Evolutionary conservation across 257 asterid genomes (phyloP), one percentile per base, ranked within the genome.

Genomic region (Jasminum sambac): DNA sequence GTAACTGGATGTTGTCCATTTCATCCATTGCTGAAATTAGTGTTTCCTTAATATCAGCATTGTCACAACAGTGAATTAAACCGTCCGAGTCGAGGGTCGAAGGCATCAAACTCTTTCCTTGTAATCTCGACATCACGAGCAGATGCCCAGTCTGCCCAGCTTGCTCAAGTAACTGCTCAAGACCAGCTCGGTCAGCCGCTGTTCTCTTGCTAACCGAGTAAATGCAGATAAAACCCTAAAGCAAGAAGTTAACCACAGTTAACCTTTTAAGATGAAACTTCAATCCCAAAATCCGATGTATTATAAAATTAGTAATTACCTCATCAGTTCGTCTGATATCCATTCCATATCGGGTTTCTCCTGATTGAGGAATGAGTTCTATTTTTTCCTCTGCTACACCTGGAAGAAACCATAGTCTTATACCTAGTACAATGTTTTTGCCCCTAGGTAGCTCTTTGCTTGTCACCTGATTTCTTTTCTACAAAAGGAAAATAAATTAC

Each of bases 41-140:
- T 17, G 82, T 73, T 38, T 77, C 69, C 78, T 76, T 82, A 64
- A 80, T 80, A 61, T 84, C 89, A 26, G 62, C 69, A 72, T 68
- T 78, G 59, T 87, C 86, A 55, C 86, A 82, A 19, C 89, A 87
- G 36, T 84, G 79, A 40, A 82, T 80, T 65, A 78, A 50, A 25
- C 89, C 88, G 10, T 78, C 81, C 0, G 85, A 61, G 74, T 82
- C 78, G 2, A 84, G 88, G 0, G 68, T 77, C 37, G 89, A 80
- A 14, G 88, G 89, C 83, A 84, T 68, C 52, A 86, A 46, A 66
- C 88, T 80, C 73, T 84, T 86, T 40, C 92, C 92, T 65, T 78
- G 84, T 55, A 86, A 72, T 84, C 87, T 76, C 19, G 89, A 86
- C 58, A 86, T 70, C 74, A 86, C 84, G 13, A 82, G 77, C 17